Evolutionary conservation across 768 basidiomycete species (phyloP).

Genomic region (Collybia mongolica): DNA sequence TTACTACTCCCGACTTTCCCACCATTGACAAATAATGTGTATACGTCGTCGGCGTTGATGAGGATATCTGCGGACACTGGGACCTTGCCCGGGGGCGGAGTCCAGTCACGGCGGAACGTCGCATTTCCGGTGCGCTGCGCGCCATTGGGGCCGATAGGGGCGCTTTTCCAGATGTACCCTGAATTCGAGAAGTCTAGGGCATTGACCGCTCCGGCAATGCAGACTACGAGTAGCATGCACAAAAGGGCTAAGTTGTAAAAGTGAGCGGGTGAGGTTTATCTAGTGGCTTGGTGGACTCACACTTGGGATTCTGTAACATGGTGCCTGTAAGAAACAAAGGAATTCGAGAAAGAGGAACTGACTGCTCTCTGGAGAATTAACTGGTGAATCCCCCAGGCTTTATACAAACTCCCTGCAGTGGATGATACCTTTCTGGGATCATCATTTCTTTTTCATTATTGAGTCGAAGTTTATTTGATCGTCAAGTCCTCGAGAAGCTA

Average conservation of each 20-base stretch:
- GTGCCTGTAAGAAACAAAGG: too few species aligned
- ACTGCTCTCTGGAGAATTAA: too few species aligned
- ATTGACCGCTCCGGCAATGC: constrained; percentile 2
- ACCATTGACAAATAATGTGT: constrained; percentile 31
- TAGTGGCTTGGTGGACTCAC: too few species aligned
- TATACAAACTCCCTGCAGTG: too few species aligned
- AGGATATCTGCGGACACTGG: constrained; percentile 28
- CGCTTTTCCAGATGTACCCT: constrained; percentile 33
- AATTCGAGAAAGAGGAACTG: too few species aligned
- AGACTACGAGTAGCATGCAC: constrained; percentile 6
- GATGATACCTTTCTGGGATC: too few species aligned
- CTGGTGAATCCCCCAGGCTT: too few species aligned
- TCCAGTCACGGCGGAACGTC: constrained; percentile 28
- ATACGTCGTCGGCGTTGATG: constrained; percentile 27
- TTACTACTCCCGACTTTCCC: constrained; percentile 18
- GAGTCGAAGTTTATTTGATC: too few species aligned
- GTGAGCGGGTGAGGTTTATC: too few species aligned
- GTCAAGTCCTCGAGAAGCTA: too few species aligned
- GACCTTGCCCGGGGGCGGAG: constrained; percentile 20
- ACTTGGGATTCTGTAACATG: too few species aligned
- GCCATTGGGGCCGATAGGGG: constrained; percentile 8
- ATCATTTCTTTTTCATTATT: too few species aligned
- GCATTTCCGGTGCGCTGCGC: constrained; percentile 20
- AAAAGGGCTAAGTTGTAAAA: background rate
- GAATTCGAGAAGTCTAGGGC: constrained; percentile 11